A percentile compares a stretch with the other conserved stretches of the same genome.
These are phyloP conservation scores for Phalaenopsis aphrodite DNA, from an alignment of 106 monocot species.

Conservation along the genomic window DNA sequence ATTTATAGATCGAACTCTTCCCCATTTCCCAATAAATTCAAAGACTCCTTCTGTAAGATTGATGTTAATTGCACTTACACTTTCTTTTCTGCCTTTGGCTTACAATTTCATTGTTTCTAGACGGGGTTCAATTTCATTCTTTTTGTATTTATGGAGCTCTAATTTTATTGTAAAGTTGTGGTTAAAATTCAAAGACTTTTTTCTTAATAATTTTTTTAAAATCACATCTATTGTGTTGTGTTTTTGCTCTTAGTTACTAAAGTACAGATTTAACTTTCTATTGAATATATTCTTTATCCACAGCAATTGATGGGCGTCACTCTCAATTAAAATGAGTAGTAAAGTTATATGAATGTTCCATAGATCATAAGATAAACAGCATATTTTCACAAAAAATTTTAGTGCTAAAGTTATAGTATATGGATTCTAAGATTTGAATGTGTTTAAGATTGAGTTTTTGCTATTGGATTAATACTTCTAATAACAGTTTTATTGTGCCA, in stretches of 20 bases:
- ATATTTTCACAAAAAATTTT: background rate
- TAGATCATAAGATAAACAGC: background rate
- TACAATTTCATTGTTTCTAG: background rate
- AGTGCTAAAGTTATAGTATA: background rate
- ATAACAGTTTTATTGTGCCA: background rate
- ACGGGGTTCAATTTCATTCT: background rate
- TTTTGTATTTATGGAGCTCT: background rate
- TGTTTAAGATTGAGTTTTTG: background rate
- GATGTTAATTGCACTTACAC: background rate
- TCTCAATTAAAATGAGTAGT: background rate
- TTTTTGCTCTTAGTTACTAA: background rate
- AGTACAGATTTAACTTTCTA: background rate
- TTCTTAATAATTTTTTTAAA: background rate
- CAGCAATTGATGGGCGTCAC: background rate
- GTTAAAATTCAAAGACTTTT: background rate
- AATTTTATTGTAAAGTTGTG: background rate
- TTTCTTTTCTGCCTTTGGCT: background rate
- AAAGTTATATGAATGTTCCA: background rate
- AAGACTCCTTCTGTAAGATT: constrained; percentile 79
- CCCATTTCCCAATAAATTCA: constrained; percentile 84
- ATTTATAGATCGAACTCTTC: constrained; percentile 89
- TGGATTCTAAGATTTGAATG: background rate
- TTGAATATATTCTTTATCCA: background rate
- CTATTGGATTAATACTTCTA: background rate
- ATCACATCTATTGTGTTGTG: background rate